Base-by-base conservation (phyloP, 176 grass and related monocot genomes). In the Aegilops tauschii region DNA sequence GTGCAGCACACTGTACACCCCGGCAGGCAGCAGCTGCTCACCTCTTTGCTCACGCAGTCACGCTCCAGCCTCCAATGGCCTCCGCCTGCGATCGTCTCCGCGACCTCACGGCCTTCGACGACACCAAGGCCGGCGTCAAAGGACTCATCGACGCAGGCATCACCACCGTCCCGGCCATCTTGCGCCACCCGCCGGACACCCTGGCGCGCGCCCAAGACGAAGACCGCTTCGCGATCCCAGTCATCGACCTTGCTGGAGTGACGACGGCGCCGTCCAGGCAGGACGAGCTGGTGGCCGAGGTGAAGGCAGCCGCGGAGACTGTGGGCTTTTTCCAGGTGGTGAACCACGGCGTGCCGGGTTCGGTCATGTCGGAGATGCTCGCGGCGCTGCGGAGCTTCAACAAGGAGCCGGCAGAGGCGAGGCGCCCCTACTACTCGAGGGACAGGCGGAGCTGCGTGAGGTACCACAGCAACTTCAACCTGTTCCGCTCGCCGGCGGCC, bases 401-500 rank as follows among this genome's bases (percentile, higher is more conserved):
- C 64, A 27, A 66, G 64, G 64, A 66, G 28, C 64, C 67, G 12
- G 31, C 14, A 2, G 66, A 69, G 66, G 66, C 29, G 28, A 66
- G 30, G 64, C 28, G 64, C 64, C 27, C 28, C 12, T 66, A 66
- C 64, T 31, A 66, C 64, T 30, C 66, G 16, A 35, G 66, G 31
- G 66, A 35, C 31, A 5, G 14, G 14, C 28, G 6, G 0, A 59
- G 37, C 66, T 81, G 71, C 76, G 85, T 95, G 65, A 2, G 64
- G 21, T 90, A 85, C 66, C 39, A 78, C 12, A 77, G 85, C 77
- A 95, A 93, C 45, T 85, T 89, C 62, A 86, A 91, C 58, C 78
- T 95, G 42, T 91, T 85, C 86, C 8, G 21, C 2, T 25, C 83
- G 50, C 62, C 80, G 8, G 88, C 90, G 20, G 90, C 90, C 10